Conservation (phyloP, 352 stramenopile species). For the Phytophthora pluvialis region DNA sequence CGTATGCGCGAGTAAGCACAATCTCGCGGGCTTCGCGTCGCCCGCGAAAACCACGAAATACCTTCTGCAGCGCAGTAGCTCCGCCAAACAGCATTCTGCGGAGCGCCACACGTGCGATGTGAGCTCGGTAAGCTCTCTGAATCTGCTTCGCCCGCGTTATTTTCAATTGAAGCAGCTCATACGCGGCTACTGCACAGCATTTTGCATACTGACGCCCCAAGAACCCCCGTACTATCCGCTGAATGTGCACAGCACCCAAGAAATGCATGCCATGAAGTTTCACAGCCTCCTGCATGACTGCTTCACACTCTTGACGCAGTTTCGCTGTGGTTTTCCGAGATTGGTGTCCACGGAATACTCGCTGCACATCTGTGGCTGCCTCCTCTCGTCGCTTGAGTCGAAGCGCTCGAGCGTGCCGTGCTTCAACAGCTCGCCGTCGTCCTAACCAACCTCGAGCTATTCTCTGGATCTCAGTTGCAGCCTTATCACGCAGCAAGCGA, state of each 20-base stretch:
- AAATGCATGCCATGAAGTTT: slow-evolving; percentile 12
- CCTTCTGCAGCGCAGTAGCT: slow-evolving; percentile 55
- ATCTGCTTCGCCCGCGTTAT: slow-evolving; percentile 44
- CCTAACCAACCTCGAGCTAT: slow-evolving; percentile 49
- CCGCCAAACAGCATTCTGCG: slow-evolving; percentile 41
- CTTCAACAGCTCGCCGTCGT: slow-evolving; percentile 31
- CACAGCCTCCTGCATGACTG: slow-evolving; percentile 26
- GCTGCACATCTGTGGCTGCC: slow-evolving; percentile 47
- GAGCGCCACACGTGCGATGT: slow-evolving; percentile 57
- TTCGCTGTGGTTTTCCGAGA: slow-evolving; percentile 22
- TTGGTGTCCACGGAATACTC: slow-evolving; percentile 44
- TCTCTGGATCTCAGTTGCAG: slow-evolving; percentile 46
- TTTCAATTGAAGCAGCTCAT: slow-evolving; percentile 30
- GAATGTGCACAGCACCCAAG: slow-evolving; percentile 42
- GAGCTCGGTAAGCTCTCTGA: slow-evolving; percentile 58
- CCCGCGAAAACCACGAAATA: slow-evolving; percentile 57
- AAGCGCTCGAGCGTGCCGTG: slow-evolving; percentile 26
- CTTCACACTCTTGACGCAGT: slow-evolving; percentile 25
- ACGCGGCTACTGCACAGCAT: slow-evolving; percentile 23
- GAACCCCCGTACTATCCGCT: slow-evolving; percentile 48
- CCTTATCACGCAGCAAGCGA: slow-evolving; percentile 35
- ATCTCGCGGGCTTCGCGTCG: slow-evolving; percentile 40
- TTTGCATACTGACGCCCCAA: slow-evolving; percentile 41
- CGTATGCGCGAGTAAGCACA: slow-evolving; percentile 56
- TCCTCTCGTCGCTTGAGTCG: slow-evolving; percentile 23